Evolutionary conservation across 73 alveolate species (phyloP), one percentile per base, ranked within the genome.

Genomic region (Paramecium bursaria): DNA sequence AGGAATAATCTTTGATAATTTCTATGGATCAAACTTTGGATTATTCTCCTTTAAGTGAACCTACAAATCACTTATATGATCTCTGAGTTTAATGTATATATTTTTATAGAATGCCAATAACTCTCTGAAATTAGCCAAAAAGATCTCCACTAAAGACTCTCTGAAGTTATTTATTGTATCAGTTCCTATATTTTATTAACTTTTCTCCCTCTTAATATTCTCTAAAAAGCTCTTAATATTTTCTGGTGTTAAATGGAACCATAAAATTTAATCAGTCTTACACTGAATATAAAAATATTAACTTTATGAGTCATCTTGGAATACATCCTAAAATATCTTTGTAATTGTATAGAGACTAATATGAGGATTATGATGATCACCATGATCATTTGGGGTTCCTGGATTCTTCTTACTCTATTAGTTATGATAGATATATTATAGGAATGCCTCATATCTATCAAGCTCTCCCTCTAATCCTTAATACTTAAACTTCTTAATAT

Each of bases 201-300:
- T n/a, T n/a, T n/a, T n/a, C n/a, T n/a, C n/a, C n/a, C n/a, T n/a
- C n/a, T n/a, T n/a, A n/a, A n/a, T n/a, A n/a, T n/a, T n/a, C n/a
- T n/a, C n/a, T n/a, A n/a, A n/a, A n/a, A n/a, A n/a, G n/a, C n/a
- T n/a, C n/a, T n/a, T 67, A 15, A 67, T 67, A 3, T 25, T 26
- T 67, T 67, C 50, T 33, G 82, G 55, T 19, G 82, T 33, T 7
- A 67, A 14, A 67, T 67, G 82, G 22, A 67, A 67, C 82, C 82
- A 67, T 67, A 67, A 67, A 15, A 67, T 67, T 67, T 67, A 67
- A 67, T 67, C 82, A 2, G 82, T 67, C 25, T 67, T 67, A 42
- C 82, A 67, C 44, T 67, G 44, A 19, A 67, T 42, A 67, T 31
- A 67, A n/a, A 67, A 67, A 15, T 67, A 67, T 1, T 42, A 35